phyloP scores from a whole-genome alignment of 441 rosid genomes.

The Biscutella laevigata region DNA sequence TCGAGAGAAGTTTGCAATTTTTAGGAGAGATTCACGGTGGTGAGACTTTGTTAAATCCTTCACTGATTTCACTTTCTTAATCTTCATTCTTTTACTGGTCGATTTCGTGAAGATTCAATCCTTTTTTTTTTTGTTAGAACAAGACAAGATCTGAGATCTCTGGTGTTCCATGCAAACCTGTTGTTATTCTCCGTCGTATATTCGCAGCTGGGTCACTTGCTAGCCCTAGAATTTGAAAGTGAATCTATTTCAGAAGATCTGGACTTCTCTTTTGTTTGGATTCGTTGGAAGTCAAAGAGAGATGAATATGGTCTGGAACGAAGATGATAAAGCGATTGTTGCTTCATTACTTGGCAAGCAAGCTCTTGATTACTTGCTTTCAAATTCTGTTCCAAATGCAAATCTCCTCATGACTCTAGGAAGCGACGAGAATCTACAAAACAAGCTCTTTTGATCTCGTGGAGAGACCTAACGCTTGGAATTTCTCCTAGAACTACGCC shows the following conservation, averaged over 20 bases:
- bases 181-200: neutral
- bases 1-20: neutral
- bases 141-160: constrained; percentile 48
- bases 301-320: constrained; percentile 40
- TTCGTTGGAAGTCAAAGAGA: neutral
- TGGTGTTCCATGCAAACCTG: constrained; percentile 19
- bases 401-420: constrained; percentile 39
- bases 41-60: neutral
- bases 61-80: neutral
- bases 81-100: neutral
- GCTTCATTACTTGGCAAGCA: constrained; percentile 50
- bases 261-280: constrained; percentile 15
- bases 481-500: constrained; percentile 71
- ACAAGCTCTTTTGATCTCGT: constrained; percentile 73
- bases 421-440: constrained; percentile 49
- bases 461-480: constrained; percentile 42
- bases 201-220: constrained; percentile 19
- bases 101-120: neutral
- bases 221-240: constrained; percentile 13
- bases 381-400: constrained; percentile 45
- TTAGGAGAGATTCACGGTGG: neutral
- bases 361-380: constrained; percentile 57
- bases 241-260: constrained; percentile 22
- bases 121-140: constrained; percentile 1
- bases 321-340: constrained; percentile 49